These are phyloP conservation scores for Eucalyptus decipiens DNA, from an alignment of 345 rosid genomes.

Conservation along the genomic window DNA sequence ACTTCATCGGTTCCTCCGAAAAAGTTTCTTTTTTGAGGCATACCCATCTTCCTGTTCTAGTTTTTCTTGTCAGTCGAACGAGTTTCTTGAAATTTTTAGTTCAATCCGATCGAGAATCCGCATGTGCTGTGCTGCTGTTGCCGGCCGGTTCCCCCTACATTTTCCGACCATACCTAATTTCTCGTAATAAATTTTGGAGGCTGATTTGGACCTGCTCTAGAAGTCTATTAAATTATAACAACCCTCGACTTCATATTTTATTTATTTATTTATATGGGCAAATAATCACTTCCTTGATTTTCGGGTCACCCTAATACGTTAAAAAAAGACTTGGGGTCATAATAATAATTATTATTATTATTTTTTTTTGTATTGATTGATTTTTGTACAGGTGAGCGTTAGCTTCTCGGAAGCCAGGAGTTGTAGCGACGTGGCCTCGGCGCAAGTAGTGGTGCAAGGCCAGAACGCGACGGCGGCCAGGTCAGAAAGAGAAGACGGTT, in stretches of 20 bases:
- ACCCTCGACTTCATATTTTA: not conserved
- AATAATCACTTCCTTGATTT: not conserved
- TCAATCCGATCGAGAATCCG: not conserved
- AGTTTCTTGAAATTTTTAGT: not conserved
- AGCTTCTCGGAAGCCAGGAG: conserved; percentile 19
- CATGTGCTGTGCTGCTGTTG: not conserved
- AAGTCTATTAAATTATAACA: not conserved
- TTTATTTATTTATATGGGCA: not conserved
- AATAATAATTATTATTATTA: too few species aligned
- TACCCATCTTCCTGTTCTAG: not conserved
- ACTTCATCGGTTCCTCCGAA: not conserved
- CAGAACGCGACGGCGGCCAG: not conserved
- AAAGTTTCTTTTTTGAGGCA: not conserved
- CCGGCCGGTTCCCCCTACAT: not conserved
- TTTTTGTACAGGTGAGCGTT: conserved; percentile 6
- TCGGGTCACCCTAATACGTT: not conserved
- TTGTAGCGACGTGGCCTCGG: not conserved
- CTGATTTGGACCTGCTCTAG: not conserved
- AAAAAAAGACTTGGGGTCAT: not conserved
- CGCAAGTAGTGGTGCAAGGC: not conserved
- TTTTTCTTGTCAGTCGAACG: not conserved
- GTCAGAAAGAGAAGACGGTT: conserved; percentile 1
- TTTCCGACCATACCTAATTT: not conserved
- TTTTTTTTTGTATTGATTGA: not conserved
- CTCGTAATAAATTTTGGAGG: not conserved